Evolutionary conservation across 257 asterid genomes (phyloP).

Genomic region (Penstemon davidsonii): DNA sequence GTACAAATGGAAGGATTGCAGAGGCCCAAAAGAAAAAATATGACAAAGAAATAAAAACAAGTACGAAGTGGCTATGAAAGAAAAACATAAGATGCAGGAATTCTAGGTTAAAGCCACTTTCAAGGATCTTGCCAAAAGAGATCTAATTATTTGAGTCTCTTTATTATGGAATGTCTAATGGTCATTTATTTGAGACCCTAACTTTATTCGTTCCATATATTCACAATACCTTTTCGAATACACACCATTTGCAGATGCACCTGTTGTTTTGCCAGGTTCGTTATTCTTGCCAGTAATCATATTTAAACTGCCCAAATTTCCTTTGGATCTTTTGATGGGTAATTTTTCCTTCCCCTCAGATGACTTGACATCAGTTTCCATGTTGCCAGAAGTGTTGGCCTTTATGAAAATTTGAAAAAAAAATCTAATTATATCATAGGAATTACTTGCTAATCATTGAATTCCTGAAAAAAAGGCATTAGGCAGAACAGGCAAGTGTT

Average conservation of each 20-base stretch:
- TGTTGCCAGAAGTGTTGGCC: slow-evolving; percentile 62
- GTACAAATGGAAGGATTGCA: slow-evolving; percentile 2
- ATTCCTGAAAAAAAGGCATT: too few species aligned
- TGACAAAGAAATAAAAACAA: not conserved
- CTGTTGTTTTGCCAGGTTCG: slow-evolving; percentile 62
- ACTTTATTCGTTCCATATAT: slow-evolving; percentile 1
- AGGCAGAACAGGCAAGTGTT: slow-evolving; percentile 10
- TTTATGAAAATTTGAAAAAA: slow-evolving; percentile 26
- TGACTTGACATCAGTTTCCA: slow-evolving; percentile 74
- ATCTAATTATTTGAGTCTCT: not conserved
- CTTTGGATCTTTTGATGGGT: slow-evolving; percentile 92
- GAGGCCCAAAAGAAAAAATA: not conserved
- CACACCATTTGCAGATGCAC: slow-evolving; percentile 71
- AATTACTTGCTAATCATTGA: not conserved
- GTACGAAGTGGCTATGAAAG: not conserved
- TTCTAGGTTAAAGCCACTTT: too few species aligned
- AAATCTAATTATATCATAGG: not conserved
- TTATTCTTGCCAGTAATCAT: slow-evolving; percentile 75
- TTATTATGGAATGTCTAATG: not conserved
- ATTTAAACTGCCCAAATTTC: slow-evolving; percentile 83
- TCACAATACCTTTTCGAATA: slow-evolving; percentile 66
- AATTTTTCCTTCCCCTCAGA: slow-evolving; percentile 81
- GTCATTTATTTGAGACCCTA: not conserved
- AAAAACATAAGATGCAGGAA: not conserved
- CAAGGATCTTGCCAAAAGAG: not conserved